A percentile compares a stretch with the other conserved stretches of the same genome.
phyloP scores from a whole-genome alignment of 805 yeast species.

The Priceomyces haplophilus region DNA sequence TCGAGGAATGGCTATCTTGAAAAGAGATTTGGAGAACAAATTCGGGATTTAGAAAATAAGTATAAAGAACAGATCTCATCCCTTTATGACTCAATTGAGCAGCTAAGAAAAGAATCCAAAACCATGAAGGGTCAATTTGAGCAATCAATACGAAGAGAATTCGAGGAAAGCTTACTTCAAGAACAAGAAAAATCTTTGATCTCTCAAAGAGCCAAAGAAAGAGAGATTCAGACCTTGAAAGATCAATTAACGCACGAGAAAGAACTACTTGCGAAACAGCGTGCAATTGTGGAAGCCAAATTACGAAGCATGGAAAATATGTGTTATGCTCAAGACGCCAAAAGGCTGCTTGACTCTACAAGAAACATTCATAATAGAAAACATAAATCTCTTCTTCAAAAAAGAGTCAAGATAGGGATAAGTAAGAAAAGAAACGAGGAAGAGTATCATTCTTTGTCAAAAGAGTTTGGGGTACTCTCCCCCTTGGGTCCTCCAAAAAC shows the following conservation, averaged over 20 bases:
- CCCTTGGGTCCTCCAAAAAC: constrained; percentile 2
- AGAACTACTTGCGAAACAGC: neutral
- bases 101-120: constrained; percentile 1
- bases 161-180: constrained; percentile 6
- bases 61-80: constrained; percentile 4
- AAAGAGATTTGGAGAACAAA: neutral
- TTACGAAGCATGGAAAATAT: constrained; percentile 1
- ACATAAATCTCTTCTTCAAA: constrained; percentile 4
- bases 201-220: constrained; percentile 9
- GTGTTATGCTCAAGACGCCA: neutral
- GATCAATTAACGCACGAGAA: constrained; percentile 5
- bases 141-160: constrained; percentile 6
- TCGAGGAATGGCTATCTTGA: constrained; percentile 2
- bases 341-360: neutral
- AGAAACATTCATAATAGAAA: constrained; percentile 2
- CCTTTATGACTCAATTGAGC: constrained; percentile 4
- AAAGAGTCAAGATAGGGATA: constrained; percentile 8
- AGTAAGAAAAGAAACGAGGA: constrained; percentile 6
- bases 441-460: constrained; percentile 4
- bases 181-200: constrained; percentile 6
- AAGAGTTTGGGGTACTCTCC: neutral
- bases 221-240: constrained; percentile 6
- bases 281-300: constrained; percentile 2
- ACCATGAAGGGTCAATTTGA: constrained; percentile 6
- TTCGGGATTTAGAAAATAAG: constrained; percentile 2